Conservation (phyloP, 2,329 filamentous ascomycete species). For the Fusarium ambrosium region DNA sequence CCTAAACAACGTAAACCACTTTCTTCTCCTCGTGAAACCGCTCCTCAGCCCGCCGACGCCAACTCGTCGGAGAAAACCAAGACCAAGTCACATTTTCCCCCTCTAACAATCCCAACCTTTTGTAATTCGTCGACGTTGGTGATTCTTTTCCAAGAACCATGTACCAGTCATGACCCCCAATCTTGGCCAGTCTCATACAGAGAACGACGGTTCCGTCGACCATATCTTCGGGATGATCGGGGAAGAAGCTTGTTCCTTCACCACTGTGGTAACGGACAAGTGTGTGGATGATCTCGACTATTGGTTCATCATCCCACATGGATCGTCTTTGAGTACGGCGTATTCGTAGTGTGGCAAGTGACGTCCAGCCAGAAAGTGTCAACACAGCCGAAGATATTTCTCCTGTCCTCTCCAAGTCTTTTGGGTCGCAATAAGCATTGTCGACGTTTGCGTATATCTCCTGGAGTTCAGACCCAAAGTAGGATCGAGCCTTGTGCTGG, state of each 20-base stretch:
- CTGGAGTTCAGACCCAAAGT: background rate
- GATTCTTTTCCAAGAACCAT: slow-evolving; percentile 3
- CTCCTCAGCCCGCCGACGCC: slow-evolving; percentile 15
- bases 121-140: background rate
- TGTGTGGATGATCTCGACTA: background rate
- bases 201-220: slow-evolving; percentile 8
- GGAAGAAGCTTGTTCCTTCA: background rate
- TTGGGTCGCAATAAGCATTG: background rate
- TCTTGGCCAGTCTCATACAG: slow-evolving; percentile 20
- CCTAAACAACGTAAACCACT: slow-evolving; percentile 7
- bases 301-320: background rate
- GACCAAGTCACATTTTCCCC: slow-evolving; percentile 17
- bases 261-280: slow-evolving; percentile 7
- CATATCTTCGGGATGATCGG: slow-evolving; percentile 16
- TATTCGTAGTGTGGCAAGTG: background rate
- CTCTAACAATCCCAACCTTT: slow-evolving; percentile 10
- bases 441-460: slow-evolving; percentile 6
- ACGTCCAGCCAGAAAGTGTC: slow-evolving; percentile 15
- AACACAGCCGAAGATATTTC: slow-evolving; percentile 2
- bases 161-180: slow-evolving; percentile 17
- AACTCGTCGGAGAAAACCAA: slow-evolving; percentile 16
- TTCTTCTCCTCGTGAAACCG: slow-evolving; percentile 22
- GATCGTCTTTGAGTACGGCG: background rate
- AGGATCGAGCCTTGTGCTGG: background rate
- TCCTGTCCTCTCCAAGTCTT: slow-evolving; percentile 1